These are phyloP conservation scores for Vigna hirtella DNA, from an alignment of 306 rosid genomes.

Conservation along the genomic window DNA sequence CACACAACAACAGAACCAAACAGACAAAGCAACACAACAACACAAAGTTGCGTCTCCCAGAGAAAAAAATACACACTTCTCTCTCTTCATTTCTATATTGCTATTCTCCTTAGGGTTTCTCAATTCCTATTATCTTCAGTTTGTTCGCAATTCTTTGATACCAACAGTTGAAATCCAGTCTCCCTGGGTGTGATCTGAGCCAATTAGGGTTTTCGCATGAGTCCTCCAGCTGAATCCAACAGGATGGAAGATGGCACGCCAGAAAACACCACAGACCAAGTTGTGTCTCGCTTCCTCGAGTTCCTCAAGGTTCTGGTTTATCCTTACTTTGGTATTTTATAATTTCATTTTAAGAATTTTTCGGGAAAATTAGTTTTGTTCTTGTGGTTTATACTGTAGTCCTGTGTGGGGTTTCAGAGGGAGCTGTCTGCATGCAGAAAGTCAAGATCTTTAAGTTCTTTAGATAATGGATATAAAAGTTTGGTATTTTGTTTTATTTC, in stretches of 20 bases:
- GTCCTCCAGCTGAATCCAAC: slow-evolving; percentile 53
- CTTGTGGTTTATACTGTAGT: neutral
- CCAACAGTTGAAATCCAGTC: neutral
- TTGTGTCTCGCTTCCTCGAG: slow-evolving; percentile 60
- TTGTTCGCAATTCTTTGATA: neutral
- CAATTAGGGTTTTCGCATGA: slow-evolving; percentile 54
- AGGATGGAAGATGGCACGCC: slow-evolving; percentile 63
- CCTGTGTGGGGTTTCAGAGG: neutral
- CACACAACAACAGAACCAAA: too few relatives aligned
- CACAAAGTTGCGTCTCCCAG: slow-evolving; percentile 10
- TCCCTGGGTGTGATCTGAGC: slow-evolving; percentile 13
- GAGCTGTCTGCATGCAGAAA: slow-evolving; percentile 13
- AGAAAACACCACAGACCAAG: slow-evolving; percentile 46
- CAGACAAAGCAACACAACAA: neutral
- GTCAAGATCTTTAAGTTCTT: slow-evolving; percentile 24
- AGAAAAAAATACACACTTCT: neutral
- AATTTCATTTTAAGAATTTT: neutral
- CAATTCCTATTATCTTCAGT: neutral
- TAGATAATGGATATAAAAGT: neutral
- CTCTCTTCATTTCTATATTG: neutral
- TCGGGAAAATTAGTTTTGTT: neutral
- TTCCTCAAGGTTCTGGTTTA: slow-evolving; percentile 67
- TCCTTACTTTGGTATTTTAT: neutral
- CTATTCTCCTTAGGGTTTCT: slow-evolving; percentile 41
- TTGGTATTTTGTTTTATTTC: neutral